Conservation (phyloP, 768 basidiomycete genomes). For the Suillus sp. region DNA sequence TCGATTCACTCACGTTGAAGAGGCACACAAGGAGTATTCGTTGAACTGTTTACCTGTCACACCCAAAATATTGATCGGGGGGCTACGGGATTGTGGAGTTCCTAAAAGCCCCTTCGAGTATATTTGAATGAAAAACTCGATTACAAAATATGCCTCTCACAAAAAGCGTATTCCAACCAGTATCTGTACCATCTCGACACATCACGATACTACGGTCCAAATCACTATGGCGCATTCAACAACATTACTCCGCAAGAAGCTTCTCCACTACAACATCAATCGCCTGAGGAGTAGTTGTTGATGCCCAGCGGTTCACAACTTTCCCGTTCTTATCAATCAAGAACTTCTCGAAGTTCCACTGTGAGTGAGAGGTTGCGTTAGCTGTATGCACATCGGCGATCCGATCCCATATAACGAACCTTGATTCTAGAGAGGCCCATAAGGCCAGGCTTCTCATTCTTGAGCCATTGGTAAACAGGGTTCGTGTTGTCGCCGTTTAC, state of each 20-base stretch:
- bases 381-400: conserved; percentile 36
- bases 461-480: conserved; percentile 84
- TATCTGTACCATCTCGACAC: neutral
- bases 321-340: conserved; percentile 56
- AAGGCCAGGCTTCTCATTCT: conserved; percentile 74
- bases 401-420: neutral
- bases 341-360: conserved; percentile 96
- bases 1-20: too few relatives aligned
- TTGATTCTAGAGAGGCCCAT: conserved; percentile 56
- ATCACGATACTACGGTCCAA: neutral
- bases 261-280: conserved; percentile 68
- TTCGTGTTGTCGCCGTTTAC: conserved; percentile 89
- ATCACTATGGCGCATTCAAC: neutral
- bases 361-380: neutral
- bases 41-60: too few relatives aligned
- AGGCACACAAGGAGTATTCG: too few relatives aligned
- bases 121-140: neutral
- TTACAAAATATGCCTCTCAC: neutral
- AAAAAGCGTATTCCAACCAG: neutral
- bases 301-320: conserved; percentile 73
- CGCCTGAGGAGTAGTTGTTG: conserved; percentile 67
- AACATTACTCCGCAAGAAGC: conserved; percentile 42
- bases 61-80: too few relatives aligned
- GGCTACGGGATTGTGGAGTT: too few relatives aligned
- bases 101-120: neutral